phyloP scores from a whole-genome alignment of 257 asterid genomes.

The Orobanche coerulescens region DNA sequence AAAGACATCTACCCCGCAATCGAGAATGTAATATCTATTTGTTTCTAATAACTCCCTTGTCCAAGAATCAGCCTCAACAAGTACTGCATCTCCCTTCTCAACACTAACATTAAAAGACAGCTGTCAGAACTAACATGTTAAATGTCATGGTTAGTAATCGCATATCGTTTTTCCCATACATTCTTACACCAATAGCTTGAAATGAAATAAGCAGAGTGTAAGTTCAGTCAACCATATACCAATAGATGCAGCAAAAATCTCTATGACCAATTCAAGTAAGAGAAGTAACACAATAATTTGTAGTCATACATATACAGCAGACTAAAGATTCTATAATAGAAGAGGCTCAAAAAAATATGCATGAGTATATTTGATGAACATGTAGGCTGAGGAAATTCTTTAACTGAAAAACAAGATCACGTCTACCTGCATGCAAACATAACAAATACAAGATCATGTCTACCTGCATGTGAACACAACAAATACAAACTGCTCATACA shows the following conservation, averaged over 20 bases:
- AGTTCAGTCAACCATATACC: background rate
- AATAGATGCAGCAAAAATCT: background rate
- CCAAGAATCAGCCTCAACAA: slow-evolving; percentile 52
- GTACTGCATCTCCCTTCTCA: slow-evolving; percentile 59
- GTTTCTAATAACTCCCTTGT: slow-evolving; percentile 52
- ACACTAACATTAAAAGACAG: slow-evolving; percentile 33
- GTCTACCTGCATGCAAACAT: background rate
- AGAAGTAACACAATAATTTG: background rate
- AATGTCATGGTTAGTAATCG: slow-evolving; percentile 14
- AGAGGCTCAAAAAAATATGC: background rate
- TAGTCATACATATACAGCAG: background rate
- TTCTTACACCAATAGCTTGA: slow-evolving; percentile 10
- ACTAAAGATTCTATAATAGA: background rate
- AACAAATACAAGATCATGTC: background rate
- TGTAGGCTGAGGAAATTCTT: background rate
- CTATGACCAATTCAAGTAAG: background rate
- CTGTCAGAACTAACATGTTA: slow-evolving; percentile 20
- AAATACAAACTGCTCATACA: background rate
- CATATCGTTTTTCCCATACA: slow-evolving; percentile 10
- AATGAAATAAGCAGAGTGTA: slow-evolving; percentile 2
- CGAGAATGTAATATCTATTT: slow-evolving; percentile 59
- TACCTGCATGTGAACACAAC: background rate
- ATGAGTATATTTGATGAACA: background rate
- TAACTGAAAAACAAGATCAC: background rate
- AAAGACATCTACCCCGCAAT: slow-evolving; percentile 54